Base-by-base conservation (phyloP, 352 stramenopile genomes). In the Phytophthora pistaciae region DNA sequence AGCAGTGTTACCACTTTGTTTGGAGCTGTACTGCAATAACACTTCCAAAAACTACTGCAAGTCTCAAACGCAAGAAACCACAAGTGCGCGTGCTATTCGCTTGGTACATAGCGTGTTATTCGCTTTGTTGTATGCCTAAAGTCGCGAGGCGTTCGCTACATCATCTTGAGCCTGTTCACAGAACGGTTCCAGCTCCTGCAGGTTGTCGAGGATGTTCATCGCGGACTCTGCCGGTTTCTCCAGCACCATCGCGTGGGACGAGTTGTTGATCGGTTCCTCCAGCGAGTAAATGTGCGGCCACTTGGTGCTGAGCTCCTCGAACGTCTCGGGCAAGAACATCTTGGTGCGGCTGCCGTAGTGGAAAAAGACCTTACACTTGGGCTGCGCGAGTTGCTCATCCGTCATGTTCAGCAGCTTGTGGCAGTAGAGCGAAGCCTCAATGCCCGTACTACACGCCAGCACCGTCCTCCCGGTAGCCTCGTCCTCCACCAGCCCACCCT, bases 371-470 rank as follows among this genome's bases (percentile, higher is more conserved):
- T 60, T 61, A 52, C 73, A 80, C 23, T 75, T 49, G 0, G 73
- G 73, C 5, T 3, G 40, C 9, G 36, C 44, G 7, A 75, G 55
- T 33, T 81, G 70, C 64, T 80, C 18, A 29, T 63, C 49, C 11
- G 57, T 65, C 18, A 80, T 4, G 48, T 59, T 2, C 23, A 81
- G 31, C 8, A 64, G 13, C 27, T 66, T 61, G 58, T 70, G 61
- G 33, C 70, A 77, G 60, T 83, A 83, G 5, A 82, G 42, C 3
- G 79, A 74, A 5, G 74, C 76, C 58, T 87, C 79, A 36, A 87
- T 81, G n/a, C 59, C 57, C 7, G 76, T 66, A 60, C 75, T 76
- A 54, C 76, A 84, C 1, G 79, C 69, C 16, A 84, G 50, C 25
- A 66, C 59, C 7, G 64, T 79, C 29, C 60, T 71, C 10, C 33